phyloP scores from a whole-genome alignment of 2,329 filamentous ascomycete genomes.

The Beauveria rudraprayagi region DNA sequence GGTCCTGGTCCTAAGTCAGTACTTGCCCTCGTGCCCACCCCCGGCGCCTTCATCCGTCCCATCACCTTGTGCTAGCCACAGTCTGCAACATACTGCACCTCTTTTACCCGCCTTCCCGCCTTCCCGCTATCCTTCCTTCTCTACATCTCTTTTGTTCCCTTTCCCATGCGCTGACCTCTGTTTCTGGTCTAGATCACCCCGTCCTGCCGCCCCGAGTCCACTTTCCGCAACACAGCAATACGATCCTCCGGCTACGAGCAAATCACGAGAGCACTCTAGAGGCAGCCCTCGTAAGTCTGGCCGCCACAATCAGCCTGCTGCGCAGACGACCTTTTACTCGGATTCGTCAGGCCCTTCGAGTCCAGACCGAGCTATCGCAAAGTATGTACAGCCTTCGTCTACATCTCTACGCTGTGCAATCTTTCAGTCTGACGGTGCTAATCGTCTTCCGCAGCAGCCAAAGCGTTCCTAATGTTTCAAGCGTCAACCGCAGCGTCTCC shows the following conservation, averaged over 20 bases:
- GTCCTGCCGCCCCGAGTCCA: slow-evolving; percentile 42
- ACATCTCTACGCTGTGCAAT: too few relatives aligned
- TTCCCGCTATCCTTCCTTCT: background rate
- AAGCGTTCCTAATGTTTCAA: slow-evolving; percentile 27
- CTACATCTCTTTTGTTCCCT: background rate
- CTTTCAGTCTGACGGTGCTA: background rate
- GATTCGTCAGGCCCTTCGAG: slow-evolving; percentile 29
- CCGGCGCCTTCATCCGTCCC: background rate
- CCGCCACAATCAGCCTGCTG: slow-evolving; percentile 7
- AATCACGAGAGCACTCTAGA: slow-evolving; percentile 17
- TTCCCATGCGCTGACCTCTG: slow-evolving; percentile 8
- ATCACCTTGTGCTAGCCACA: background rate
- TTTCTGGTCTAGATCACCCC: slow-evolving; percentile 34
- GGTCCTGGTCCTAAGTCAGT: slow-evolving; percentile 9
- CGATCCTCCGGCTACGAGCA: slow-evolving; percentile 21
- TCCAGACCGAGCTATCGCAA: slow-evolving; percentile 24
- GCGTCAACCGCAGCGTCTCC: slow-evolving; percentile 42
- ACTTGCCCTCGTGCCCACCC: background rate
- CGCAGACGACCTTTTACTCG: slow-evolving; percentile 27
- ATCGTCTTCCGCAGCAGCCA: slow-evolving; percentile 16
- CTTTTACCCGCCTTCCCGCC: background rate
- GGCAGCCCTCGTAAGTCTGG: slow-evolving; percentile 14
- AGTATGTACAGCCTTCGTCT: slow-evolving; percentile 16
- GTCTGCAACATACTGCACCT: background rate
- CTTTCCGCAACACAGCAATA: slow-evolving; percentile 29